Base-by-base conservation (phyloP, 2,329 filamentous ascomycete genomes). In the Aspergillus carbonarius region DNA sequence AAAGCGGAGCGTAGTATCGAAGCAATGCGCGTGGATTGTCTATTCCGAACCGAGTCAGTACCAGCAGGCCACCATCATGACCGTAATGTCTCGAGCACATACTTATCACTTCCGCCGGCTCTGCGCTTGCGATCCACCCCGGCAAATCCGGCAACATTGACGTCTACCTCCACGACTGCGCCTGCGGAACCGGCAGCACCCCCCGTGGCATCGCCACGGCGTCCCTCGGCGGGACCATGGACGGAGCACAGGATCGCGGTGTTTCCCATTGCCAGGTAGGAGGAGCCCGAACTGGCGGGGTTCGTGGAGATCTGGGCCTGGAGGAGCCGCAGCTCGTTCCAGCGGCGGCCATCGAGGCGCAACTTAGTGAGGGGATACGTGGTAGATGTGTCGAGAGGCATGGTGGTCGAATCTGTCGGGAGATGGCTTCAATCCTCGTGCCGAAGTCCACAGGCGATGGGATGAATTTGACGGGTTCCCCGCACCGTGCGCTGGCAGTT, bases 181-280 rank as follows among this genome's bases (percentile, higher is more conserved):
- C 83, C 84, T 30, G 81, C 81, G 54, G 75, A 74, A 59, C 73
- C 77, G 27, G 70, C 72, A 20, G 73, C 76, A 50, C 76, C 79
- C 55, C 74, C 78, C 13, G 80, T 76, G 9, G 79, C 77, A 58
- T 83, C 76, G 30, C 77, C 72, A 59, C 79, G 75, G 66, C 83
- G 77, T 51, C 83, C 83, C 76, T 99, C 95, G 37, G 85, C 86
- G 0, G 95, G 95, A 0, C 95, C 95, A 1, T 88, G 87, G 49
- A 99, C 88, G 23, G 93, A 92, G 77, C 93, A 97, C 78, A 98
- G 91, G 67, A 99, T 89, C 73, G 96, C 95, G 20, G 95, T 99
- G 78, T 98, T 96, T 68, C 95, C 95, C 88, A 96, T 96, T 74
- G 96, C 92, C 59, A 98, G 86, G 77, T 96, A 96, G 61, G 89